Evolutionary conservation across 208 protist genomes (phyloP).

Genomic region (Crithidia fasciculata): DNA sequence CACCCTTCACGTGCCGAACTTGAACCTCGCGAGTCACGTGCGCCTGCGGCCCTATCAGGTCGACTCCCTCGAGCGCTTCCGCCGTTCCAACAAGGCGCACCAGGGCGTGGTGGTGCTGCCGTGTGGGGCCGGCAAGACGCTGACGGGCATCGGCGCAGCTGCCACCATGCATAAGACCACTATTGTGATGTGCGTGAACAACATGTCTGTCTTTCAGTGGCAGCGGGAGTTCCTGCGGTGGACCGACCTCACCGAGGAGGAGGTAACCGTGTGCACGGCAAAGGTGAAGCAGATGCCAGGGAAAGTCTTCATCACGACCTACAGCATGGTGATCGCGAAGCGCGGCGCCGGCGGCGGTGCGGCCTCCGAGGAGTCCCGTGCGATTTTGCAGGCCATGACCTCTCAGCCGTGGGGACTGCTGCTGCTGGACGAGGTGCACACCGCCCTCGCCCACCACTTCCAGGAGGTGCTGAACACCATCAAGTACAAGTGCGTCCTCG

Average conservation of each 20-base stretch:
- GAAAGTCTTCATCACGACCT: slow-evolving; percentile 98
- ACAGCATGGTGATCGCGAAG: slow-evolving; percentile 97
- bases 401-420: slow-evolving; percentile 97
- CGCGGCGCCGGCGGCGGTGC: slow-evolving; percentile 46
- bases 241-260: slow-evolving; percentile 75
- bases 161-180: slow-evolving; percentile 94
- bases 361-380: slow-evolving; percentile 58
- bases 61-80: slow-evolving; percentile 86
- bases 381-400: slow-evolving; percentile 69
- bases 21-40: slow-evolving; percentile 67
- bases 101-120: slow-evolving; percentile 99
- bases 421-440: slow-evolving; percentile 99
- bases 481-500: slow-evolving; percentile 98
- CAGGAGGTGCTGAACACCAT: slow-evolving; percentile 93
- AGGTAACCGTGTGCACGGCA: slow-evolving; percentile 87
- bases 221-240: slow-evolving; percentile 94
- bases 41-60: slow-evolving; percentile 88
- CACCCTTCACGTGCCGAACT: slow-evolving; percentile 57
- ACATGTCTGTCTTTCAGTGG: slow-evolving; percentile 98
- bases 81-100: slow-evolving; percentile 80
- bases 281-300: slow-evolving; percentile 83
- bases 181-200: slow-evolving; percentile 96
- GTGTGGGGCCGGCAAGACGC: slow-evolving; percentile 99
- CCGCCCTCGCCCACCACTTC: slow-evolving; percentile 97
- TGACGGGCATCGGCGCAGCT: slow-evolving; percentile 98